phyloP scores from a whole-genome alignment of 2,329 filamentous ascomycete species.

The Calonectria fujianensis region DNA sequence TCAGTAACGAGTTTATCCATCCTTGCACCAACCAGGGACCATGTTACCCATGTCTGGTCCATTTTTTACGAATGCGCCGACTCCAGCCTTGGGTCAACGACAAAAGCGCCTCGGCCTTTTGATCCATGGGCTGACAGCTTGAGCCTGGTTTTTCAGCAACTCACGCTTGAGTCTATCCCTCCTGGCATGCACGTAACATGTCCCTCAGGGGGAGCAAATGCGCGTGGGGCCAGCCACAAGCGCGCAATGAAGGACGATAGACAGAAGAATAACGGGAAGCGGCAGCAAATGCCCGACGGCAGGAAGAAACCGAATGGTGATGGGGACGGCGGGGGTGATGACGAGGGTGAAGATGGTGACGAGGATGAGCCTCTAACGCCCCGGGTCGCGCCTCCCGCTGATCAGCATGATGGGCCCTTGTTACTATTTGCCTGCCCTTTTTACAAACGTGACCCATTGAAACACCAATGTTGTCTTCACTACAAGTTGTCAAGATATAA shows the following conservation, averaged over 20 bases:
- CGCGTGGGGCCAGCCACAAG: background rate
- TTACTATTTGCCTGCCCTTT: background rate
- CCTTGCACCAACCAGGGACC: background rate
- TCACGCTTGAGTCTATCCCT: background rate
- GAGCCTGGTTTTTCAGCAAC: background rate
- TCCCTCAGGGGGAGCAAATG: background rate
- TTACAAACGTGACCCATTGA: background rate
- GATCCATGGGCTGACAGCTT: background rate
- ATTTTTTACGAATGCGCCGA: background rate
- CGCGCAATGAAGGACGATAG: background rate
- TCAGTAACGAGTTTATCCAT: background rate
- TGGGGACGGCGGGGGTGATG: background rate
- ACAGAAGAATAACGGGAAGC: background rate
- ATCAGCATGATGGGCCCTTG: background rate
- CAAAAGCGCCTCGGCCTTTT: background rate
- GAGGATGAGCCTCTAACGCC: background rate
- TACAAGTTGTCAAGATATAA: background rate
- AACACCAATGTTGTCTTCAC: background rate
- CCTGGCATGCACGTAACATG: background rate
- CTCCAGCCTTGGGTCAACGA: no score
- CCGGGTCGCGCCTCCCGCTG: fast-evolving
- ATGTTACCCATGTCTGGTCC: background rate
- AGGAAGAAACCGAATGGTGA: background rate
- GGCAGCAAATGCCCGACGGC: background rate
- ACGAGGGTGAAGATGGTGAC: background rate